phyloP scores from a whole-genome alignment of 805 yeast species.

The Candida saitoana region DNA sequence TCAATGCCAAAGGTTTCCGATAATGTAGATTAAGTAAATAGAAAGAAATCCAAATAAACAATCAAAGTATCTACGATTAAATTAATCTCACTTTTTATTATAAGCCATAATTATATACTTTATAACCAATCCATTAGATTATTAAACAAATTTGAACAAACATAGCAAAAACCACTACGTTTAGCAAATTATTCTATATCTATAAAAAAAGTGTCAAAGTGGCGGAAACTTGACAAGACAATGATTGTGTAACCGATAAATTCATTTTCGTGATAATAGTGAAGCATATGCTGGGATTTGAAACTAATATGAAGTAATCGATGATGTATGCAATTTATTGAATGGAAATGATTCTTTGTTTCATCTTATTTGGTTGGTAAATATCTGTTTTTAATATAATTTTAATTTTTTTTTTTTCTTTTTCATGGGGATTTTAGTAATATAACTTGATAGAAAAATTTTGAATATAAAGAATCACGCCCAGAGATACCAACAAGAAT shows the following conservation, averaged over 20 bases:
- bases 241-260: too few relatives aligned
- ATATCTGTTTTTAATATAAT: too few relatives aligned
- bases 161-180: background rate
- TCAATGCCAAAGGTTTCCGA: slow-evolving; percentile 10
- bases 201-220: too few relatives aligned
- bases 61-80: background rate
- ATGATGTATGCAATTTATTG: background rate
- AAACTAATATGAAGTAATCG: background rate
- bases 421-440: too few relatives aligned
- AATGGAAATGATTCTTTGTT: background rate
- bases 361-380: background rate
- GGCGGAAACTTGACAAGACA: background rate
- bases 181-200: background rate
- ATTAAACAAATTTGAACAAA: background rate
- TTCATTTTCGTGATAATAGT: background rate
- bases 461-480: too few relatives aligned
- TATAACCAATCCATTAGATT: background rate
- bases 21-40: slow-evolving; percentile 13
- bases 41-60: background rate
- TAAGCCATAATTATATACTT: background rate
- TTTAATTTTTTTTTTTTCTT: too few relatives aligned
- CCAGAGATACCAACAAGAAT: too few relatives aligned
- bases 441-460: too few relatives aligned
- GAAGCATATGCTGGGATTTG: background rate
- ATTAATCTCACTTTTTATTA: background rate